Conservation (phyloP, 1,139 yeast species). For the Williopsis jadinii region DNA sequence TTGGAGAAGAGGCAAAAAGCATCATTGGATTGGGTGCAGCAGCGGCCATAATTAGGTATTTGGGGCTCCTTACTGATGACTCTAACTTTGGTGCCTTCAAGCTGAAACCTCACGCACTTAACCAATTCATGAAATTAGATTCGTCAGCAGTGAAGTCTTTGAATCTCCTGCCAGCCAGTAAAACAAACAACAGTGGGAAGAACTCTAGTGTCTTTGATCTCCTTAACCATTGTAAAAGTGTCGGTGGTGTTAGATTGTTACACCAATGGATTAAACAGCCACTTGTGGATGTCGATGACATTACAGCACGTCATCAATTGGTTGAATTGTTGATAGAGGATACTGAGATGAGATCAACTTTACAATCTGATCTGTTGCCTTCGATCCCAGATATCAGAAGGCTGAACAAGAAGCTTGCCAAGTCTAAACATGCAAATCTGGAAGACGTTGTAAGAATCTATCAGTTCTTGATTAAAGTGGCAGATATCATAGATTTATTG, state of each 20-base stretch:
- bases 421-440: conserved; percentile 40
- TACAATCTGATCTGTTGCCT: conserved; percentile 62
- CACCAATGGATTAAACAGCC: conserved; percentile 98
- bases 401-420: conserved; percentile 56
- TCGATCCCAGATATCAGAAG: conserved; percentile 80
- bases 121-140: conserved; percentile 81
- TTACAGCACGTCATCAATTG: conserved; percentile 61
- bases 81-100: conserved; percentile 45
- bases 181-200: conserved; percentile 30
- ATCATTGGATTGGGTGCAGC: conserved; percentile 45
- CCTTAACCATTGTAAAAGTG: conserved; percentile 78
- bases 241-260: conserved; percentile 77
- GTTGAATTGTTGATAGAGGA: conserved; percentile 72
- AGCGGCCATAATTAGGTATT: conserved; percentile 55
- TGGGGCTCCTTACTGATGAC: conserved; percentile 52
- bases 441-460: conserved; percentile 92
- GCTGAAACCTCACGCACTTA: conserved; percentile 60
- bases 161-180: conserved; percentile 63
- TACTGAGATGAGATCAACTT: conserved; percentile 52
- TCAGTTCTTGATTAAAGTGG: conserved; percentile 66
- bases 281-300: conserved; percentile 52
- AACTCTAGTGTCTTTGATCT: conserved; percentile 72
- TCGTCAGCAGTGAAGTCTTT: conserved; percentile 85
- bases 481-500: conserved; percentile 54
- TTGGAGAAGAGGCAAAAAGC: conserved; percentile 40